These are phyloP conservation scores for Boechera retrofracta DNA, from an alignment of 345 rosid species.

Conservation along the genomic window DNA sequence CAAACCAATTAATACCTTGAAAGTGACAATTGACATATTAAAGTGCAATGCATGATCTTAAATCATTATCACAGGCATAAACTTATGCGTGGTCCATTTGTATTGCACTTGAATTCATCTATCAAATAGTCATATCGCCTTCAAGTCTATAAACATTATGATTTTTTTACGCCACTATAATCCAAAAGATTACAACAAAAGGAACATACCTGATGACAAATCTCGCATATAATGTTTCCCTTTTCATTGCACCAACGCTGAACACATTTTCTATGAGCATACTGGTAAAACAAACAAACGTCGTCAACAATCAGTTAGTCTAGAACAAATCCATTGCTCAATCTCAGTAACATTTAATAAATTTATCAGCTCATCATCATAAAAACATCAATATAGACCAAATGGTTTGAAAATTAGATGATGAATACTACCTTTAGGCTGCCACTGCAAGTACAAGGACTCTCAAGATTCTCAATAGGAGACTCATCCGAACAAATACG, in stretches of 20 bases:
- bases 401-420: background rate
- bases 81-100: background rate
- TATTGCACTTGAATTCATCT: background rate
- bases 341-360: slow-evolving; percentile 5
- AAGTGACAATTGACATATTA: too few relatives aligned
- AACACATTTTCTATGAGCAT: slow-evolving; percentile 90
- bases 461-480: slow-evolving; percentile 66
- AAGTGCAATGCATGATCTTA: too few relatives aligned
- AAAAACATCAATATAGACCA: background rate
- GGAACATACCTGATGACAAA: slow-evolving; percentile 80
- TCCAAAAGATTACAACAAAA: background rate
- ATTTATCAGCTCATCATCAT: background rate
- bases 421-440: slow-evolving; percentile 70
- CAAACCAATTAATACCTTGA: too few relatives aligned
- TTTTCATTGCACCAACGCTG: slow-evolving; percentile 98
- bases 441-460: slow-evolving; percentile 90
- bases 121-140: background rate
- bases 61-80: too few relatives aligned
- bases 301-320: background rate
- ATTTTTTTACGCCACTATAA: background rate
- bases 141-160: too few relatives aligned
- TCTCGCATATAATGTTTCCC: slow-evolving; percentile 84
- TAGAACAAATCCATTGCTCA: background rate
- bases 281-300: slow-evolving; percentile 45
- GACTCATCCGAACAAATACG: slow-evolving; percentile 98